These are phyloP conservation scores for Leucocoprinus sp. DNA, from an alignment of 768 basidiomycete genomes.

Conservation along the genomic window DNA sequence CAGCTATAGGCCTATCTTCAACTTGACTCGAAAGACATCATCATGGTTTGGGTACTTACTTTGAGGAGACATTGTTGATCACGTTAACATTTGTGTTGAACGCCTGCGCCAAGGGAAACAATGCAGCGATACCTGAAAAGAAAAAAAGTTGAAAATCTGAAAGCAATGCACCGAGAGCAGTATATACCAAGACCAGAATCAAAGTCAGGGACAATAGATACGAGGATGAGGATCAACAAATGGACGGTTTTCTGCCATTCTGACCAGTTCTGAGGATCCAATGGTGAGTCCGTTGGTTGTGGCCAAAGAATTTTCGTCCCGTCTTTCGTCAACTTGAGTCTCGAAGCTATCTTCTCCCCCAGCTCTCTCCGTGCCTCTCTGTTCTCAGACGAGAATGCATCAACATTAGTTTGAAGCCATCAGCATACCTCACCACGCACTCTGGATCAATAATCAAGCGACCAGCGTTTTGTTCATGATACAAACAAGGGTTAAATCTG, in stretches of 20 bases:
- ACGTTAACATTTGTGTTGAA: conserved; percentile 46
- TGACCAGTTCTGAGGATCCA: conserved; percentile 67
- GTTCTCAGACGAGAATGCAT: neutral
- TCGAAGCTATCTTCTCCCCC: conserved; percentile 44
- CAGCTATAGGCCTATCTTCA: conserved; percentile 29
- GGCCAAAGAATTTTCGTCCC: conserved; percentile 62
- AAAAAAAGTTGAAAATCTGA: neutral
- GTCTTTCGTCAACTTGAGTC: conserved; percentile 47
- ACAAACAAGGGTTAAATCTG: conserved; percentile 25
- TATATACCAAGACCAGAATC: conserved; percentile 51
- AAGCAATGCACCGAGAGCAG: neutral
- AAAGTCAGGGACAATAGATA: conserved; percentile 62
- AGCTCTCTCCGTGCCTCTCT: conserved; percentile 60
- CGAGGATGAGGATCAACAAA: conserved; percentile 52
- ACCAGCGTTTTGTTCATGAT: conserved; percentile 49
- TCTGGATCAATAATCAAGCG: conserved; percentile 54
- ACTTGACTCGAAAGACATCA: neutral
- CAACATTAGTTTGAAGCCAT: neutral
- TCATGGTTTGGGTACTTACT: conserved; percentile 21
- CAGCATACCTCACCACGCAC: conserved; percentile 25
- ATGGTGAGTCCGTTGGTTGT: conserved; percentile 51
- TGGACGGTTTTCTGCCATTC: conserved; percentile 44
- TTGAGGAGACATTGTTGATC: conserved; percentile 58
- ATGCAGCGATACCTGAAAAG: conserved; percentile 36
- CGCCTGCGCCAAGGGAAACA: conserved; percentile 51